Base-by-base conservation (phyloP, 345 rosid species). In the Adansonia digitata region DNA sequence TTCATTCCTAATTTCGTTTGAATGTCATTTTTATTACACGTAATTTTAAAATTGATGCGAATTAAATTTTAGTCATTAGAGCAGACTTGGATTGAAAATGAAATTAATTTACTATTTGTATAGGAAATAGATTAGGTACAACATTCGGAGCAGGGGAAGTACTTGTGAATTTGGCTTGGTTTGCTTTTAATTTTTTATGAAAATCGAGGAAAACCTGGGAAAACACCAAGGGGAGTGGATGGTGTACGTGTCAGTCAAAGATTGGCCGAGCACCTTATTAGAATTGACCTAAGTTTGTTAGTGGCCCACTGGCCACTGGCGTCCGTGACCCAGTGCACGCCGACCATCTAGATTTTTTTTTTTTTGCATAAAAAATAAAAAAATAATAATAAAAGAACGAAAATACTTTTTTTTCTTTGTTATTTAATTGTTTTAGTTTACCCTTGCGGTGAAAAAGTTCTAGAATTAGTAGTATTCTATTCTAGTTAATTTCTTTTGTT, bases 1-100 rank as follows among this genome's bases (percentile, higher is more conserved):
- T 75, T 75, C 9, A 27, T 65, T 53, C 53, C 22, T 75, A 29
- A 64, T 70, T 64, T 70, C 12, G 22, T 37, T n/a, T n/a, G n/a
- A n/a, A n/a, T n/a, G n/a, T n/a, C n/a, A n/a, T n/a, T n/a, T n/a
- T n/a, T n/a, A n/a, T n/a, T n/a, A n/a, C n/a, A n/a, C n/a, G n/a
- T n/a, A n/a, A n/a, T 27, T 56, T 48, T 3, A 27, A 29, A 68
- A 14, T n/a, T 31, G 15, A 14, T 13, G 7, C 5, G 9, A 43
- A 27, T 26, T 59, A 18, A 42, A 61, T 18, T 27, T 31, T 61
- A n/a, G 48, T 10, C 34, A 14, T 24, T 56, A 22, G 22, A 71
- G 48, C 27, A 68, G 26, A 43, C 20, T 71, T 71, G 55, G 49
- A 71, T n/a, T 53, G 75, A 57, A 57, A 72, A 2, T 11, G 26